Percentiles rank a stretch among this genome's conserved stretches.
phyloP scores from a whole-genome alignment of 495 filamentous ascomycete species.

The Xylaria grammica region DNA sequence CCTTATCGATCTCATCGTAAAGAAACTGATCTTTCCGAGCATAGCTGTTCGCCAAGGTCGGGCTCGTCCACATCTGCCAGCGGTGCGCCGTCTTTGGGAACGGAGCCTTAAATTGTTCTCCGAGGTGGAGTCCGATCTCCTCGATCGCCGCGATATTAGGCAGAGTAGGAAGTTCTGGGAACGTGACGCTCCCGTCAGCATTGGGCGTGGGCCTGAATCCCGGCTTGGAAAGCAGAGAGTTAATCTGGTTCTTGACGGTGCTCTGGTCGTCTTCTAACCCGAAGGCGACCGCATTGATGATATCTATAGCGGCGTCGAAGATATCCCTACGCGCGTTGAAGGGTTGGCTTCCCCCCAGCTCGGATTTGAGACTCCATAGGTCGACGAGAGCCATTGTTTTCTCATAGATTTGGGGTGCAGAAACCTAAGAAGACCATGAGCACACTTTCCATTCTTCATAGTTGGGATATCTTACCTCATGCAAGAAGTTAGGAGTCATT shows the following conservation, averaged over 20 bases:
- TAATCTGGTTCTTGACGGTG: conserved; percentile 23
- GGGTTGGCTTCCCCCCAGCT: conserved; percentile 36
- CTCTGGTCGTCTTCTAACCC: conserved; percentile 31
- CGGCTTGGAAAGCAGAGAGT: conserved; percentile 15
- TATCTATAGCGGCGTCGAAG: conserved; percentile 39
- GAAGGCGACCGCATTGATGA: conserved; percentile 41
- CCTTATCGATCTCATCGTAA: conserved; percentile 25
- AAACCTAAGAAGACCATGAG: conserved; percentile 28
- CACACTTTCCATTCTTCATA: neutral
- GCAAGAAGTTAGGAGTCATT: conserved; percentile 47
- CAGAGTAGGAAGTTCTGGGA: conserved; percentile 24
- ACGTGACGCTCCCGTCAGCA: conserved; percentile 19
- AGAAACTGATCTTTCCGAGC: conserved; percentile 28
- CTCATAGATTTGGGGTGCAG: conserved; percentile 39
- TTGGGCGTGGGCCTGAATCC: neutral
- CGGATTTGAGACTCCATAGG: conserved; percentile 43
- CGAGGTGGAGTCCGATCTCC: conserved; percentile 22
- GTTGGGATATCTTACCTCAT: conserved; percentile 12
- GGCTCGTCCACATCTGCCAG: conserved; percentile 11
- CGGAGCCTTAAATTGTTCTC: conserved; percentile 23
- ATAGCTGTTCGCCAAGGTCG: conserved; percentile 6
- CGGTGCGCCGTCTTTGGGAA: conserved; percentile 23
- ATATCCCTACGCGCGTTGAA: conserved; percentile 46
- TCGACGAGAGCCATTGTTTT: conserved; percentile 34
- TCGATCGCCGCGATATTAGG: conserved; percentile 21